Base-by-base conservation (phyloP, 2,329 filamentous ascomycete genomes). In the Paraphoma chrysanthemicola region DNA sequence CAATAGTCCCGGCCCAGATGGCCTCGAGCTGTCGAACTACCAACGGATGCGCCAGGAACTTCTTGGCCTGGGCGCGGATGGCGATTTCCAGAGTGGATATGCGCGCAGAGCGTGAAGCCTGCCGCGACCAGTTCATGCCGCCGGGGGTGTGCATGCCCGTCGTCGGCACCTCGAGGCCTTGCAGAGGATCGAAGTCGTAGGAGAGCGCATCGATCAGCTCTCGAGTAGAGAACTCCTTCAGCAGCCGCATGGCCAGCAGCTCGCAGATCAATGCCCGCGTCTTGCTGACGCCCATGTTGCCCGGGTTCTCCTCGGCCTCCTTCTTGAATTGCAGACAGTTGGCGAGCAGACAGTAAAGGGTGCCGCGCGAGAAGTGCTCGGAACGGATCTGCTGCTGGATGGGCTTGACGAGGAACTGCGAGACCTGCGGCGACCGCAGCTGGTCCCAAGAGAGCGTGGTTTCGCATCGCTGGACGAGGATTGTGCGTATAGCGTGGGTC, bases 21-120 rank as follows among this genome's bases (percentile, higher is more conserved):
- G 93, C 93, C 76, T 97, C 93, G n/a, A 98, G 83, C 72, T 97
- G 93, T 75, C 96, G 92, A 8, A 97, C 90, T 0, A 97, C 93
- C 3, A 97, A 82, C 0, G 94, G 93, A 71, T 97, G 93, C 8
- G 94, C 90, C 5, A 98, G 82, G 66, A 97, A 96, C 66, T 92
- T 90, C 78, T 98, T 97, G 18, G 94, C 91, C 60, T 93, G 93
- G 17, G 93, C 92, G 64, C 92, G 88, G 69, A 98, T 97, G 58
- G 94, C 93, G 55, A 98, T 89, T 78, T 97, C 94, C 31, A 97
- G 85, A 7, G 93, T 93, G 8, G 93, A 97, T 14, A 94, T 93
- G 56, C 94, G 86, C 29, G 91, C 90, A 43, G 87, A 86, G 44
- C 85, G 85, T 44, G 63, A 73, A 6, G 59, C 59, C 31, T 69